Percentiles rank a stretch among this genome's conserved stretches.
Evolutionary conservation across 2,329 filamentous ascomycete genomes (phyloP).

Genomic region (Cladosporium sp.): DNA sequence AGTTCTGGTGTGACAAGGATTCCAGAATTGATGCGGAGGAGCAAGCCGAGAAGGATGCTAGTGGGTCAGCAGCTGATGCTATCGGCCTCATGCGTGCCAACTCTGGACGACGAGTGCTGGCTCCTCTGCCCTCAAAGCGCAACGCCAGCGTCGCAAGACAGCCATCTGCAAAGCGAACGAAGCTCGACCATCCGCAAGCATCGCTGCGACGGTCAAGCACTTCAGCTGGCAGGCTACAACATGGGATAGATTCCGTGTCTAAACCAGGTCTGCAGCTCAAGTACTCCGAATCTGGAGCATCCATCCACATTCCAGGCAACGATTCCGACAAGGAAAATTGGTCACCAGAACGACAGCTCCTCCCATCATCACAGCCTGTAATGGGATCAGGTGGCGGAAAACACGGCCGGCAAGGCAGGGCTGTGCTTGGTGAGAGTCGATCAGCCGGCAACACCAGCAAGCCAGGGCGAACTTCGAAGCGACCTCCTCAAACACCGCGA

Average conservation of each 20-base stretch:
- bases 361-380: constrained; percentile 27
- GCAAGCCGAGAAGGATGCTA: constrained; percentile 79
- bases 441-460: constrained; percentile 11
- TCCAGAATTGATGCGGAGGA: constrained; percentile 74
- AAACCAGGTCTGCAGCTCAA: constrained; percentile 31
- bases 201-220: constrained; percentile 36
- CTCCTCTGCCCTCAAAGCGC: constrained; percentile 63
- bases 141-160: constrained; percentile 51
- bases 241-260: constrained; percentile 3
- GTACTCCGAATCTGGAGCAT: constrained; percentile 33
- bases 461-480: background rate
- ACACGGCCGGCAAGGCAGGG: constrained; percentile 23
- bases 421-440: constrained; percentile 22
- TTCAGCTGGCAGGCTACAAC: constrained; percentile 37
- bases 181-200: constrained; percentile 47
- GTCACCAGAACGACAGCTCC: constrained; percentile 54
- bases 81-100: constrained; percentile 79
- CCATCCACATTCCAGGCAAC: constrained; percentile 55
- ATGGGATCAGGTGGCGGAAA: constrained; percentile 24
- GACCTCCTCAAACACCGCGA: constrained; percentile 18
- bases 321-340: constrained; percentile 98
- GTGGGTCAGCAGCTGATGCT: constrained; percentile 76
- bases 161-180: constrained; percentile 43
- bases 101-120: constrained; percentile 56
- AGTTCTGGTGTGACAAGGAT: constrained; percentile 84